Evolutionary conservation across 805 yeast species (phyloP), one percentile per base, ranked within the genome.

Genomic region (Saccharomyces paradoxus): DNA sequence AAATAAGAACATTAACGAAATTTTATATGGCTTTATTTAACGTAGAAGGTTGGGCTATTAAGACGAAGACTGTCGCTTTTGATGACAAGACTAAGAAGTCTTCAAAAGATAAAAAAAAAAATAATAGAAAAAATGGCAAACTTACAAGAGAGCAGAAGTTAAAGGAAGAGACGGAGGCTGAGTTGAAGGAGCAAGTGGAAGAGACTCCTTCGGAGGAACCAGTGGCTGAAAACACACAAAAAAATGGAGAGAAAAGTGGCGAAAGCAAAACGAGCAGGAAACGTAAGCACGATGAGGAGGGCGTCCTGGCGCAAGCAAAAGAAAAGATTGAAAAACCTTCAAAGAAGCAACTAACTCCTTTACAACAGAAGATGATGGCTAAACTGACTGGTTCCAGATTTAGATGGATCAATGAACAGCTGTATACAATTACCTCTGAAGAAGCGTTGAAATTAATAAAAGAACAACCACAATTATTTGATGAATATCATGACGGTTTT

Each of bases 401-500:
- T 74, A 79, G 99, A 69, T 94, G 98, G 98, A 94, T 94, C 67
- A 94, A 94, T 68, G 99, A 94, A 71, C 96, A 92, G 67, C 75
- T 94, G n/a, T 94, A 94, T 67, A 94, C 98, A 0, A 84, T 84
- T 41, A 72, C 84, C 0, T 91, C 98, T 0, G 82, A 81, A 6
- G 81, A 81, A 24, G 98, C 99, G 0, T 73, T 89, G 28, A 74
- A 77, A 26, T 72, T 94, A 57, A 82, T 94, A 46, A 74, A 80
- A 54, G 81, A 84, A 14, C 96, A 91, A 62, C 99, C 99, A 0
- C 82, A 83, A 26, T 75, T 94, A 57, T 94, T 91, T 69, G 94
- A 89, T 60, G 98, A 92, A 66, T 94, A 94, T 64, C 99, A 95
- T 67, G 86, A 83, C 55, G 99, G 99, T 0, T 94, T 94, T 77